Percentiles rank a stretch among this genome's conserved stretches.
These are phyloP conservation scores for Fraxinus cuspidata DNA, from an alignment of 257 asterid genomes.

Conservation along the genomic window DNA sequence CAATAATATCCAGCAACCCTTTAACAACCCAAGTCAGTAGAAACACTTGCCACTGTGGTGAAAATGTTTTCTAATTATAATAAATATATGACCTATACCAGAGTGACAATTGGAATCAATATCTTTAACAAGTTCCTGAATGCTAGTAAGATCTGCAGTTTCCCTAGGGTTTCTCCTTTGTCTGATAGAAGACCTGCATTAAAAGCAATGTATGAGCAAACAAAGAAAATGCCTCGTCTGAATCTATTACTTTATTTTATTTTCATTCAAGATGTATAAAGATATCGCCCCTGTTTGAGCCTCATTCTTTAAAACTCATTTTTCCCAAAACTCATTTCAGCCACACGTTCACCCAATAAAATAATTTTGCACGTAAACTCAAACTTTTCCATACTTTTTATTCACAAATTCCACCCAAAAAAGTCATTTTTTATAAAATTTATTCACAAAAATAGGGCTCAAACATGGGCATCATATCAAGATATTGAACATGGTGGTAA, in stretches of 20 bases:
- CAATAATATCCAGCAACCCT: slow-evolving; percentile 85
- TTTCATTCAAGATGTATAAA: slow-evolving; percentile 1
- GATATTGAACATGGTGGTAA: slow-evolving; percentile 5
- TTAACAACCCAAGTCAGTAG: slow-evolving; percentile 28
- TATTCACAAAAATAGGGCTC: neutral
- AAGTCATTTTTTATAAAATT: too few species aligned
- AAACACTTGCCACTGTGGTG: slow-evolving; percentile 19
- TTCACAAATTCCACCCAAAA: too few species aligned
- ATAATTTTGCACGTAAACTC: too few species aligned
- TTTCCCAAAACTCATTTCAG: too few species aligned
- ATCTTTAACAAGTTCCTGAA: slow-evolving; percentile 77
- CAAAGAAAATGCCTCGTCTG: slow-evolving; percentile 21
- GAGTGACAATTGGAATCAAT: slow-evolving; percentile 71
- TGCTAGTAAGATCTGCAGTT: slow-evolving; percentile 89
- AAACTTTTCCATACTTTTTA: too few species aligned
- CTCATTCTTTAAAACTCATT: too few species aligned
- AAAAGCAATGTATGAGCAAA: slow-evolving; percentile 23
- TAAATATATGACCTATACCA: slow-evolving; percentile 46
- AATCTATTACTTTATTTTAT: slow-evolving; percentile 9
- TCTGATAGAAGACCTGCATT: slow-evolving; percentile 73
- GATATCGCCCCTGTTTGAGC: neutral
- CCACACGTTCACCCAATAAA: too few species aligned
- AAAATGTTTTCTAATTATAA: slow-evolving; percentile 14
- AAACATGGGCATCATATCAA: neutral
- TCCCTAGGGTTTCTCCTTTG: slow-evolving; percentile 88